Base-by-base conservation (phyloP, 805 yeast species). In the Nakazawaea laoshanensis region DNA sequence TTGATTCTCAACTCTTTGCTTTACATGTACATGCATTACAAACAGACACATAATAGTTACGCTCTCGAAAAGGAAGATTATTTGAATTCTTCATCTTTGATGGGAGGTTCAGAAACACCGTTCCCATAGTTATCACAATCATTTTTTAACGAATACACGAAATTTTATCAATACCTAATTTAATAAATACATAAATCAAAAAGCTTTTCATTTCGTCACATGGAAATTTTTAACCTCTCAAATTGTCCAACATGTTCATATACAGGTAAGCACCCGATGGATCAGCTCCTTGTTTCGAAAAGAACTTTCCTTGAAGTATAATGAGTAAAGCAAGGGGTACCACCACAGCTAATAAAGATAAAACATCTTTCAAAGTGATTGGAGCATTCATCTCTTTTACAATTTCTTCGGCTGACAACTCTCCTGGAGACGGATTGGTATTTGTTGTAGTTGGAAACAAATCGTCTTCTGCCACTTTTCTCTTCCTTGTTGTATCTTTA, bases 331-430 rank as follows among this genome's bases (percentile, higher is more conserved):
- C 32, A 15, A 36, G 11, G 5, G 39, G 39, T 11, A 31, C 23
- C 17, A 36, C 19, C 0, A 36, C 35, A 5, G 32, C 32, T n/a
- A 36, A 19, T 17, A 36, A 31, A 4, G 32, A 27, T 11, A 36
- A 31, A 12, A 31, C 19, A 19, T 36, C 39, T 8, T 20, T 22
- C 15, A 14, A 22, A 10, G 35, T 36, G 26, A 36, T 19, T 10
- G 39, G 39, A 10, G 39, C 19, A 19, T 36, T 32, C 35, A 31
- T 30, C 15, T 17, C 35, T 24, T 18, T 28, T 16, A 18, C 29
- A 9, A 36, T 28, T 22, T 36, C 39, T 18, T 31, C 35, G 18
- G 22, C 23, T 12, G 35, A 12, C 4, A 36, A 27, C 16, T 31
- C 32, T 17, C 29, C 30, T n/a, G n/a, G n/a, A n/a, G n/a, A n/a